Percentiles rank a stretch among this genome's conserved stretches.
Conservation (phyloP, 495 filamentous ascomycete species). For the Aspergillus bridgeri region DNA sequence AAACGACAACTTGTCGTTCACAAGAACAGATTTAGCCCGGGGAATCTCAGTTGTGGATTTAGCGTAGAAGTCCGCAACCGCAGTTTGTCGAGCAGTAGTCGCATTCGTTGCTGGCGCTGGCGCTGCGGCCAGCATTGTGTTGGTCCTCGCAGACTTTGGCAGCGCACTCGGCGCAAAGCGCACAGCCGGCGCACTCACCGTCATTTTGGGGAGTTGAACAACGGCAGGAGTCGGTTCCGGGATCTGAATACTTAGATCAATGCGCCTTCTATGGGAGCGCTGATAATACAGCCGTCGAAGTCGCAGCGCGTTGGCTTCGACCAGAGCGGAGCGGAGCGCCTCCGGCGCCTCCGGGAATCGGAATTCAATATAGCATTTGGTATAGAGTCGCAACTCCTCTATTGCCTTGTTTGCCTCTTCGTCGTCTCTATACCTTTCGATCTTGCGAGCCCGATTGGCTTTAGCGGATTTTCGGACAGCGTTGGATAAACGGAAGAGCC, state of each 20-base stretch:
- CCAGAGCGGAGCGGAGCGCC: slow-evolving; percentile 26
- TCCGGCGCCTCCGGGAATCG: slow-evolving; percentile 29
- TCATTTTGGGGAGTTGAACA: slow-evolving; percentile 27
- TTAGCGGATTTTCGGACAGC: slow-evolving; percentile 31
- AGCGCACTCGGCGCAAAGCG: slow-evolving; percentile 23
- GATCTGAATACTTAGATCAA: slow-evolving; percentile 24
- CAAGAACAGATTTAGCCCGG: slow-evolving; percentile 29
- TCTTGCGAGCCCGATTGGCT: slow-evolving; percentile 23
- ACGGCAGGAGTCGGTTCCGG: slow-evolving; percentile 15
- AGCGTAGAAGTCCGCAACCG: slow-evolving; percentile 24
- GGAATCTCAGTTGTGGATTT: slow-evolving; percentile 27
- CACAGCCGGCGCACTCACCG: slow-evolving; percentile 18
- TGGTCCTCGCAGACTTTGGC: slow-evolving; percentile 18
- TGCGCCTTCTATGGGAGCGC: slow-evolving; percentile 29
- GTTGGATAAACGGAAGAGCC: slow-evolving; percentile 32
- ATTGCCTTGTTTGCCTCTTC: slow-evolving; percentile 32
- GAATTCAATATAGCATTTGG: slow-evolving; percentile 27
- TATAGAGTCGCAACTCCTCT: slow-evolving; percentile 29
- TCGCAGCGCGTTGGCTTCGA: slow-evolving; percentile 32
- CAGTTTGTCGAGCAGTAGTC: slow-evolving; percentile 32
- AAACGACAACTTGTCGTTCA: slow-evolving; percentile 33
- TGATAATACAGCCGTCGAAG: slow-evolving; percentile 36
- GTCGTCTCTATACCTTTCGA: slow-evolving; percentile 25
- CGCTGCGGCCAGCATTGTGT: slow-evolving; percentile 10
- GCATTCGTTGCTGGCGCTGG: slow-evolving; percentile 28